Evolutionary conservation across 495 filamentous ascomycete genomes (phyloP), one percentile per base, ranked within the genome.

Genomic region (Hypoxylon intermedium): DNA sequence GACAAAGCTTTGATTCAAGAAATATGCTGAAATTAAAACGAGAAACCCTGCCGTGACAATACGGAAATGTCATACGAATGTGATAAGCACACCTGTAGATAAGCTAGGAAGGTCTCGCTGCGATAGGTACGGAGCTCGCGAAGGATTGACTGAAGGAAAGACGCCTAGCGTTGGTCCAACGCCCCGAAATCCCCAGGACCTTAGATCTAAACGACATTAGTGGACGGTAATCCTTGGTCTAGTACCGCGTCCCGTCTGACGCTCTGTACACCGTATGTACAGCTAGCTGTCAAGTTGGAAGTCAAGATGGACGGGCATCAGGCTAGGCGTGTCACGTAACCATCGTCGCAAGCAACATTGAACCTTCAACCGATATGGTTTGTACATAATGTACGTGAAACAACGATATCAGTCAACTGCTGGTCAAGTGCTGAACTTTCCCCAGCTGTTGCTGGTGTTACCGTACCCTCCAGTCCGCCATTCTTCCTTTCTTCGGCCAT

Each of bases 311-410:
- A 26, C 24, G 7, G 4, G 24, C 6, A n/a, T 34, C 43, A 11
- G 37, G 37, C 19, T 53, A 40, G 44, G 3, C 36, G 53, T 59
- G 61, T 59, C 61, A 65, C 61, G 60, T 63, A 63, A 63, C 60
- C 33, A 63, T 49, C 45, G 19, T 30, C 16, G 38, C 34, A 12
- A 64, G 54, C 54, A 53, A 57, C 53, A 42, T 4, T 26, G n/a
- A 36, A 36, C 33, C 3, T 13, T 36, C 33, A 36, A 36, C 15
- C n/a, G 12, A 36, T 13, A 3, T 2, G n/a, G 33, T 3, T 36
- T 36, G 33, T 36, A 15, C 24, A 26, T 7, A 4, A 7, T 26
- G 7, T 7, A 38, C 9, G 36, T 38, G 36, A 38, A 38, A 16
- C 36, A 19, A 38, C 15, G 36, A 38, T 19, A 38, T n/a, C n/a